A percentile compares a stretch with the other conserved stretches of the same genome.
Evolutionary conservation across 345 rosid species (phyloP).

Genomic region (Syzygium aqueum): DNA sequence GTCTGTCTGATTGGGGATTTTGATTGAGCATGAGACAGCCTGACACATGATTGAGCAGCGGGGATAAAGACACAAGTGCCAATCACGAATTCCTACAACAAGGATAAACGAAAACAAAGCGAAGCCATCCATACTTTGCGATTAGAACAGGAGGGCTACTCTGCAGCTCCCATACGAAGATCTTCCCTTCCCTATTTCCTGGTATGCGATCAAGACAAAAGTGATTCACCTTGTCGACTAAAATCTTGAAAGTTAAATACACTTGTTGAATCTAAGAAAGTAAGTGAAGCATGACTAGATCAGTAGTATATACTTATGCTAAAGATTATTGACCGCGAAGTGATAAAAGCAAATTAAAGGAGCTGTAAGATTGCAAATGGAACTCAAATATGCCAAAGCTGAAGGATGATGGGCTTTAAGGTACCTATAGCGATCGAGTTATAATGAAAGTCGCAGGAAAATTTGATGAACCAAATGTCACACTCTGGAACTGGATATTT

Average conservation of each 20-base stretch:
- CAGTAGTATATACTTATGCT: neutral
- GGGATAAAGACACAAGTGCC: neutral
- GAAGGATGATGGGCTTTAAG: neutral
- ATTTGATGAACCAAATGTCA: constrained; percentile 97
- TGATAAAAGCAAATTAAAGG: neutral
- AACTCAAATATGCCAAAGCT: neutral
- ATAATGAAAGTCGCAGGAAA: constrained; percentile 79
- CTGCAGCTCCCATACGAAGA: constrained; percentile 89
- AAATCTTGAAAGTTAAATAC: neutral
- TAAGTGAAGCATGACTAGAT: neutral
- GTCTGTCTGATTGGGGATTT: constrained; percentile 87
- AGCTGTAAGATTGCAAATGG: neutral
- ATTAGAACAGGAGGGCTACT: constrained; percentile 92
- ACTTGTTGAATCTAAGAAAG: neutral
- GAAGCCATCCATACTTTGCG: constrained; percentile 38
- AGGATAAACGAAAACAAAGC: neutral
- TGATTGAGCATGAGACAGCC: constrained; percentile 72
- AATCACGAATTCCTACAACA: neutral
- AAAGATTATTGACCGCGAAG: neutral
- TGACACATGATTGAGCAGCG: constrained; percentile 1
- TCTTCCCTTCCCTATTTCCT: constrained; percentile 97
- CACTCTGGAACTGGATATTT: constrained; percentile 90
- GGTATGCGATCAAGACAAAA: constrained; percentile 5
- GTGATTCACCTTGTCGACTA: neutral
- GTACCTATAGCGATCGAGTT: constrained; percentile 77